Percentiles rank a stretch among this genome's conserved stretches.
These are phyloP conservation scores for Podospora anserina DNA, from an alignment of 495 filamentous ascomycete species.

Conservation along the genomic window DNA sequence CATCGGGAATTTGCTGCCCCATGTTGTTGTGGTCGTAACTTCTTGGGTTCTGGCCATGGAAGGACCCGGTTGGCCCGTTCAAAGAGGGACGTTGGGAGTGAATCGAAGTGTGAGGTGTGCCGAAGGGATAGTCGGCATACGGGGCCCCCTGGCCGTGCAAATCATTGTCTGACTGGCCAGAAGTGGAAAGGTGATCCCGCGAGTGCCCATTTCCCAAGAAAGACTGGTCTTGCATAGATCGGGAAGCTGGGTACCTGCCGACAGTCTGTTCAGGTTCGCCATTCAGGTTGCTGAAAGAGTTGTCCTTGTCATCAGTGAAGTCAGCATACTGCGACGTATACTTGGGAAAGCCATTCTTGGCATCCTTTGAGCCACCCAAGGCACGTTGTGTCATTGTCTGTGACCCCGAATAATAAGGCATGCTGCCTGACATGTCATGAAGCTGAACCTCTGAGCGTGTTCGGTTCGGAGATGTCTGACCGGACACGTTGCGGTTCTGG, in stretches of 20 bases:
- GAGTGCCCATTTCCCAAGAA: conserved; percentile 23
- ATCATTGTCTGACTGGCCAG: conserved; percentile 33
- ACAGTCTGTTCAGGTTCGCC: conserved; percentile 13
- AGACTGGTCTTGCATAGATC: conserved; percentile 21
- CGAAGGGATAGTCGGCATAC: conserved; percentile 19
- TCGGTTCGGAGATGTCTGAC: conserved; percentile 32
- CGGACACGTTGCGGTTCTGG: conserved; percentile 25
- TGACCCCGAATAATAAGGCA: conserved; percentile 41
- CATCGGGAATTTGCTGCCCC: conserved; percentile 13
- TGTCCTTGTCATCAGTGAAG: conserved; percentile 33
- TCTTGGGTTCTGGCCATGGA: conserved; percentile 13
- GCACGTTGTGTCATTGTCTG: conserved; percentile 24
- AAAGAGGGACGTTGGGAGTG: conserved; percentile 33
- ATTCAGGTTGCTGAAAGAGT: conserved; percentile 3
- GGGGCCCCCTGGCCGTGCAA: conserved; percentile 14
- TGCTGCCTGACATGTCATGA: conserved; percentile 39
- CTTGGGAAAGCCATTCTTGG: conserved; percentile 14
- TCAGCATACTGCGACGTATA: conserved; percentile 14
- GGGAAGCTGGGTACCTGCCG: neutral
- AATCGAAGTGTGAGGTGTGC: neutral
- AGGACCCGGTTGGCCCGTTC: conserved; percentile 18
- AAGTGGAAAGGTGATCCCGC: conserved; percentile 33
- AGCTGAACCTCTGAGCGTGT: conserved; percentile 31
- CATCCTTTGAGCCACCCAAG: conserved; percentile 18
- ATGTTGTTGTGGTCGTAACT: conserved; percentile 12